These are phyloP conservation scores for Mytilinidion resinicola DNA, from an alignment of 495 filamentous ascomycete genomes.

Conservation along the genomic window DNA sequence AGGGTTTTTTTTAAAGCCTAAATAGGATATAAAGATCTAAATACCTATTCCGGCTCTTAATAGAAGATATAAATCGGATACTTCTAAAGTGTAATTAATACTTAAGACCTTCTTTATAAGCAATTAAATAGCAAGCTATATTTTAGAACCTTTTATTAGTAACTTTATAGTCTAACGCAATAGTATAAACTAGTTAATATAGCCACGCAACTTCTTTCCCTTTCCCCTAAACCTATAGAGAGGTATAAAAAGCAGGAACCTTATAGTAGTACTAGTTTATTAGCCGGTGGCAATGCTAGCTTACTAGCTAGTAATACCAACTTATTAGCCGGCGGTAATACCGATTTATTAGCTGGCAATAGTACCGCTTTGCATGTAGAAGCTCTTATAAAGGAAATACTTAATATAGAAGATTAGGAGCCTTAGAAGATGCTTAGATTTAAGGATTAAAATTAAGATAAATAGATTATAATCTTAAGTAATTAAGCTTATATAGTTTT, in stretches of 20 bases:
- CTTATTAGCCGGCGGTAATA: neutral
- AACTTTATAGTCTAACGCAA: neutral
- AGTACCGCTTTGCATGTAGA: neutral
- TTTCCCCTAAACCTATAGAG: neutral
- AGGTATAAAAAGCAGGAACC: too few relatives aligned
- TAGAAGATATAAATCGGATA: too few relatives aligned
- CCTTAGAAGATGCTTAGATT: neutral
- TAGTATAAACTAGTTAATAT: neutral
- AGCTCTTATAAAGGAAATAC: neutral
- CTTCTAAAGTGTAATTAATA: neutral
- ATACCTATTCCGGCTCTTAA: neutral
- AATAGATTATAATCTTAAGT: too few relatives aligned
- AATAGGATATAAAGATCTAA: neutral
- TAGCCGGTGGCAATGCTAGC: too few relatives aligned
- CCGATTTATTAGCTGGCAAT: neutral
- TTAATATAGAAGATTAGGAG: neutral
- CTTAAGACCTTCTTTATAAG: neutral
- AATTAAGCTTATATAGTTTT: too few relatives aligned
- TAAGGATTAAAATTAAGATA: too few relatives aligned
- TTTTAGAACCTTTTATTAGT: neutral
- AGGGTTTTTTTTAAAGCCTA: neutral
- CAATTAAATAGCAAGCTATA: neutral
- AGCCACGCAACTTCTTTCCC: neutral
- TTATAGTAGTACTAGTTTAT: too few relatives aligned
- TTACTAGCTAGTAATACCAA: neutral